Percentiles rank a stretch among this genome's conserved stretches.
Evolutionary conservation across 1,139 yeast genomes (phyloP).

Genomic region (Debaryomyces fabryi): DNA sequence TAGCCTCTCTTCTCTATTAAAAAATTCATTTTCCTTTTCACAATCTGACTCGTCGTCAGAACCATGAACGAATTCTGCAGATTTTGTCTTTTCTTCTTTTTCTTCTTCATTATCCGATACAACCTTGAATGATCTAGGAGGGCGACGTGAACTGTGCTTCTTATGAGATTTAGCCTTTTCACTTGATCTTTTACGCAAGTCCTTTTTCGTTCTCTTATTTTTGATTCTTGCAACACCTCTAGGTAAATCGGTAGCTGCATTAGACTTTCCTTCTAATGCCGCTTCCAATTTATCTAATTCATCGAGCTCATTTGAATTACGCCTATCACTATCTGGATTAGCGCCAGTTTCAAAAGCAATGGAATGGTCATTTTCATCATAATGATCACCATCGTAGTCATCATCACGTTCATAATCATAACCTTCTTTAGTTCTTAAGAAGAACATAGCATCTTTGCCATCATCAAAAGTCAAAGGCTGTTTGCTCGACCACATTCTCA

Average conservation of each 20-base stretch:
- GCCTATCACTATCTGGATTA: conserved; percentile 18
- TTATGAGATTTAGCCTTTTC: not conserved
- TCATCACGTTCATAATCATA: conserved; percentile 24
- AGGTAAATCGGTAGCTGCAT: conserved; percentile 1
- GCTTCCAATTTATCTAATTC: conserved; percentile 36
- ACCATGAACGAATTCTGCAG: conserved; percentile 58
- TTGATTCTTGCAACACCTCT: conserved; percentile 29
- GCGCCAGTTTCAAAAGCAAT: conserved; percentile 42
- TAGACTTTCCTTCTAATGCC: conserved; percentile 15
- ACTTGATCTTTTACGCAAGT: conserved; percentile 3
- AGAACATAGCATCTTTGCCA: conserved; percentile 42
- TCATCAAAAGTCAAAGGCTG: conserved; percentile 46
- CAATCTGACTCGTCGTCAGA: conserved; percentile 73
- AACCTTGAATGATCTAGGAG: conserved; percentile 21
- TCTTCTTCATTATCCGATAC: conserved; percentile 26
- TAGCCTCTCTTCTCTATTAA: conserved; percentile 57
- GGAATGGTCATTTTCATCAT: conserved; percentile 25
- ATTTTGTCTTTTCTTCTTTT: conserved; percentile 26
- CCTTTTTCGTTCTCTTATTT: conserved; percentile 10
- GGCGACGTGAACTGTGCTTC: conserved; percentile 15
- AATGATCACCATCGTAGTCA: conserved; percentile 22
- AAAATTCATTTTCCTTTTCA: conserved; percentile 57
- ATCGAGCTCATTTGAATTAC: conserved; percentile 32
- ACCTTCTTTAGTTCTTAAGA: conserved; percentile 30
- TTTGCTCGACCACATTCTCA: conserved; percentile 34